Conservation (phyloP, 345 rosid species). For the Pistacia atlantica region DNA sequence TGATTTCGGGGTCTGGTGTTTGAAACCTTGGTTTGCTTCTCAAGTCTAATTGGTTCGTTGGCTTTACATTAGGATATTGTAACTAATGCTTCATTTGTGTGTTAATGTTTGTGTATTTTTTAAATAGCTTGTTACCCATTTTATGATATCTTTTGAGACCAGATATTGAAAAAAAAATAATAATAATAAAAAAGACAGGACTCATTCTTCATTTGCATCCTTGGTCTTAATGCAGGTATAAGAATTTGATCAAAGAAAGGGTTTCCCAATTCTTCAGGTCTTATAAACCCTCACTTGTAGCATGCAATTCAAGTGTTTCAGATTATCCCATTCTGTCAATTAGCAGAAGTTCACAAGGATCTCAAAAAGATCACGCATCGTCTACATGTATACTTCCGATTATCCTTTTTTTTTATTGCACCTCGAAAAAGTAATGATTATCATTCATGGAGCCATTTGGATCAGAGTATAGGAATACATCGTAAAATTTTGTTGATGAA, state of each 20-base stretch:
- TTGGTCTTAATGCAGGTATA: constrained; percentile 3
- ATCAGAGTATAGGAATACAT: not conserved
- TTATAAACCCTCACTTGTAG: not conserved
- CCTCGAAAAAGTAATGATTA: not conserved
- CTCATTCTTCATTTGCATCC: not conserved
- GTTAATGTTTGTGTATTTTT: not conserved
- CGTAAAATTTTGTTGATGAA: not conserved
- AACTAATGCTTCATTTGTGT: not conserved
- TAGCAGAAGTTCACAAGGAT: constrained; percentile 1
- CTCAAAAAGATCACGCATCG: constrained; percentile 4
- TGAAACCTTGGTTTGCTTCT: not conserved
- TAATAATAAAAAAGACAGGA: not conserved
- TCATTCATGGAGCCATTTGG: not conserved
- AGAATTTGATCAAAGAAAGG: constrained; percentile 6
- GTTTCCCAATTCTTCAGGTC: not conserved
- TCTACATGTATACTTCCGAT: constrained; percentile 20
- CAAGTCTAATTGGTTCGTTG: not conserved
- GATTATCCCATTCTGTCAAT: constrained; percentile 9
- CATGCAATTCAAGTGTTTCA: constrained; percentile 12
- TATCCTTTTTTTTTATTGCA: not conserved
- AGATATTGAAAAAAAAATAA: too few relatives aligned
- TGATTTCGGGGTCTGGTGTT: not conserved
- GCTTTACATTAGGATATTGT: not conserved
- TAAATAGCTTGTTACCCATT: not conserved
- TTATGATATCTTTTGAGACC: not conserved